Percentiles rank a stretch among this genome's conserved stretches.
Evolutionary conservation across 495 filamentous ascomycete genomes (phyloP).

Genomic region (Xylaria grammica): DNA sequence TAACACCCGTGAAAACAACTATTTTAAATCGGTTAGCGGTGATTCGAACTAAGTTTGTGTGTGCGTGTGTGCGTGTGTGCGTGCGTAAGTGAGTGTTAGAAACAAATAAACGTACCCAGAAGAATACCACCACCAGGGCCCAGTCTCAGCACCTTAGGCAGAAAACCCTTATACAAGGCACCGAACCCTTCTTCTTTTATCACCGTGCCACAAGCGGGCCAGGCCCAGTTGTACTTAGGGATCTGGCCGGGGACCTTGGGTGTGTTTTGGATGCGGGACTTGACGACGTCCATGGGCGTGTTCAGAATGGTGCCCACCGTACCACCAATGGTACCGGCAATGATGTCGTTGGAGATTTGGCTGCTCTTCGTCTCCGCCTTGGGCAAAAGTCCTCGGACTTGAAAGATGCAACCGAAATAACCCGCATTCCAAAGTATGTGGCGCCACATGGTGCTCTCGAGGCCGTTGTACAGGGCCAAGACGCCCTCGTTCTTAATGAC

Average conservation of each 20-base stretch:
- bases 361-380: constrained; percentile 75
- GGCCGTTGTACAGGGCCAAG: constrained; percentile 91
- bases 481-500: constrained; percentile 83
- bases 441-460: constrained; percentile 95
- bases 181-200: constrained; percentile 91
- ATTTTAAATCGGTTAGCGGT: constrained; percentile 39
- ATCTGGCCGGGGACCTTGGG: constrained; percentile 75
- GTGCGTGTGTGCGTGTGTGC: too few species aligned
- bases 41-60: constrained; percentile 32
- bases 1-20: constrained; percentile 90
- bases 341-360: constrained; percentile 83
- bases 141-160: constrained; percentile 90
- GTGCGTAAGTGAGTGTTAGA: not conserved
- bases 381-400: constrained; percentile 84
- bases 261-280: constrained; percentile 94
- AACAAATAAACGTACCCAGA: constrained; percentile 22
- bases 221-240: constrained; percentile 99
- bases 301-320: constrained; percentile 93
- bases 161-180: constrained; percentile 96
- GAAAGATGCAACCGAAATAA: constrained; percentile 98
- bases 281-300: constrained; percentile 97
- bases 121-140: constrained; percentile 73
- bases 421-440: constrained; percentile 97
- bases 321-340: constrained; percentile 86
- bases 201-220: constrained; percentile 80